Evolutionary conservation across 768 basidiomycete species (phyloP).

Genomic region (Lactifluus subvellereus): DNA sequence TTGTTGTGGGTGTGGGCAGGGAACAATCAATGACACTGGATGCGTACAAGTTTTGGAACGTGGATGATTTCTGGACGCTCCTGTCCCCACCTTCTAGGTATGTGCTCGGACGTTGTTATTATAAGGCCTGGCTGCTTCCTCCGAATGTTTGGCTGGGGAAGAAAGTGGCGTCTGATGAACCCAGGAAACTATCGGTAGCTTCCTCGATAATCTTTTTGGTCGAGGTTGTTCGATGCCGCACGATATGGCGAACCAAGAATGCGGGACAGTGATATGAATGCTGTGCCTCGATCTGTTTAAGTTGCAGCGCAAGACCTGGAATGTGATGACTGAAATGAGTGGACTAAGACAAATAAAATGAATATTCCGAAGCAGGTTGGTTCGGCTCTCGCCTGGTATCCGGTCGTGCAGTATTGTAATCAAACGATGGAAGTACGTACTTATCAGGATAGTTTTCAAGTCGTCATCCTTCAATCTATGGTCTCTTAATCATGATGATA

Average conservation of each 20-base stretch:
- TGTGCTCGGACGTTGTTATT: neutral
- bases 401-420: neutral
- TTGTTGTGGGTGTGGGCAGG: neutral
- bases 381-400: neutral
- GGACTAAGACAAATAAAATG: neutral
- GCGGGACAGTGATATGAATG: slow-evolving; percentile 50
- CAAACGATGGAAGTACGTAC: slow-evolving; percentile 34
- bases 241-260: slow-evolving; percentile 53
- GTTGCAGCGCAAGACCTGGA: slow-evolving; percentile 65
- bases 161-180: slow-evolving; percentile 12
- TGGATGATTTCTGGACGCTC: slow-evolving; percentile 39
- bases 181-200: slow-evolving; percentile 18
- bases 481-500: slow-evolving; percentile 51
- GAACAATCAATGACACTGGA: neutral
- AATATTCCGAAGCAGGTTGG: neutral
- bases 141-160: neutral
- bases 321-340: neutral
- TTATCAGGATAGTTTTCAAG: slow-evolving; percentile 65
- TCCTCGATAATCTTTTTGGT: slow-evolving; percentile 46
- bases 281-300: slow-evolving; percentile 49
- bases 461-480: slow-evolving; percentile 53
- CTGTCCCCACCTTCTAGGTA: slow-evolving; percentile 49
- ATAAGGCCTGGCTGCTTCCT: neutral
- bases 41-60: slow-evolving; percentile 56
- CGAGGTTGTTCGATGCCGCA: slow-evolving; percentile 14